Conservation (phyloP, 371 early-diverging fungal species). For the Mucor sp. region DNA sequence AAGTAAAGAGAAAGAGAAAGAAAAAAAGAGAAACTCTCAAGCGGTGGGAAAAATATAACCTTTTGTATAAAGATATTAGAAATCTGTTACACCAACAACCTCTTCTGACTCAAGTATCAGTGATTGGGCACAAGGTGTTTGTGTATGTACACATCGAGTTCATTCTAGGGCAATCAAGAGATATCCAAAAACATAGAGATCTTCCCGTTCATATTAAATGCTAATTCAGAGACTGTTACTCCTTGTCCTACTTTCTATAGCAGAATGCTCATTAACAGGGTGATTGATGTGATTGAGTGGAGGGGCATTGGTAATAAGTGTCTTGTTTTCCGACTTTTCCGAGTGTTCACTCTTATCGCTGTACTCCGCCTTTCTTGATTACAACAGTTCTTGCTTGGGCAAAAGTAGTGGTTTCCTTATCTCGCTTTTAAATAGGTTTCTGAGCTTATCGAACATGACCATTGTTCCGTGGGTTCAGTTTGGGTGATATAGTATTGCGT, state of each 20-base stretch:
- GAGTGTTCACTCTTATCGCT: constrained; percentile 8
- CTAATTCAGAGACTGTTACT: neutral
- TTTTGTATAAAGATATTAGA: constrained; percentile 5
- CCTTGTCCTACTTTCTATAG: neutral
- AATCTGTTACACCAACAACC: constrained; percentile 22
- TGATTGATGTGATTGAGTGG: neutral
- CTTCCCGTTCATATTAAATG: neutral
- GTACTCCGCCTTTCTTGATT: neutral
- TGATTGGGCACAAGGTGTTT: constrained; percentile 6
- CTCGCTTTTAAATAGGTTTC: neutral
- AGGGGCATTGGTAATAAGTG: neutral
- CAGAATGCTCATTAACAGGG: neutral
- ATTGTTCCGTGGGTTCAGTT: neutral
- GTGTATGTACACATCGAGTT: neutral
- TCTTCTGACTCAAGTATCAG: constrained; percentile 17
- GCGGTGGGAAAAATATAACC: constrained; percentile 29
- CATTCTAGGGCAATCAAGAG: neutral
- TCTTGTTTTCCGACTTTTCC: constrained; percentile 15
- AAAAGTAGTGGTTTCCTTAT: neutral
- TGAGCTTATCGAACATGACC: neutral
- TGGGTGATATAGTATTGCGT: too few species aligned
- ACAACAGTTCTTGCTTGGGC: neutral
- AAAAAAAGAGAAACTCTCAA: neutral
- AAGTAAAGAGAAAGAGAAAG: constrained; percentile 5
- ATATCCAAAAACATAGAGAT: neutral